These are phyloP conservation scores for Tritrichomonas foetus DNA, from an alignment of 208 protist species.

Conservation along the genomic window DNA sequence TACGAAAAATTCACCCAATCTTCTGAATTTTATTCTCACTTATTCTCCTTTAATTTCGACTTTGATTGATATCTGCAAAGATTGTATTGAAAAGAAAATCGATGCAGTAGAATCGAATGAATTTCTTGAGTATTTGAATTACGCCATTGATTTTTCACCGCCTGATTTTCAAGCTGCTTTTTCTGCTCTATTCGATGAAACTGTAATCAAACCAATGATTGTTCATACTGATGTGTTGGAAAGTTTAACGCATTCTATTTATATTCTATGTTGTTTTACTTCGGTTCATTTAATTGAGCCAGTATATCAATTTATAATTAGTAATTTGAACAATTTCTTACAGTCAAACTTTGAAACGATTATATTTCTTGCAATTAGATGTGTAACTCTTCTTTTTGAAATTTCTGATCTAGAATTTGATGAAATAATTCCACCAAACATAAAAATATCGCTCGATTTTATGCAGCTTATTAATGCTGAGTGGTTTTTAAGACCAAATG, in stretches of 20 bases:
- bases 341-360: background rate
- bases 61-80: background rate
- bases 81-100: background rate
- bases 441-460: background rate
- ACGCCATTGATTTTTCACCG: background rate
- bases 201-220: background rate
- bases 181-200: background rate
- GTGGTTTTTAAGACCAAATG: background rate
- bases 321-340: background rate
- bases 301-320: background rate
- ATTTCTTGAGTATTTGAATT: background rate
- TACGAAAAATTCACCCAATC: background rate
- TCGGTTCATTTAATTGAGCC: background rate
- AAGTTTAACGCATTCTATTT: background rate
- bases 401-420: no score
- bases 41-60: slow-evolving; percentile 1
- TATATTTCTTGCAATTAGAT: background rate
- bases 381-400: background rate
- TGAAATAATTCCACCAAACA: background rate
- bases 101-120: background rate
- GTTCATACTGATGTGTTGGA: background rate
- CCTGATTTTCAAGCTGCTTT: background rate
- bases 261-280: background rate
- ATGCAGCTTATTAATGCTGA: background rate
- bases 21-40: background rate